Evolutionary conservation across 768 basidiomycete genomes (phyloP).

Genomic region (Termitomyces sp.): DNA sequence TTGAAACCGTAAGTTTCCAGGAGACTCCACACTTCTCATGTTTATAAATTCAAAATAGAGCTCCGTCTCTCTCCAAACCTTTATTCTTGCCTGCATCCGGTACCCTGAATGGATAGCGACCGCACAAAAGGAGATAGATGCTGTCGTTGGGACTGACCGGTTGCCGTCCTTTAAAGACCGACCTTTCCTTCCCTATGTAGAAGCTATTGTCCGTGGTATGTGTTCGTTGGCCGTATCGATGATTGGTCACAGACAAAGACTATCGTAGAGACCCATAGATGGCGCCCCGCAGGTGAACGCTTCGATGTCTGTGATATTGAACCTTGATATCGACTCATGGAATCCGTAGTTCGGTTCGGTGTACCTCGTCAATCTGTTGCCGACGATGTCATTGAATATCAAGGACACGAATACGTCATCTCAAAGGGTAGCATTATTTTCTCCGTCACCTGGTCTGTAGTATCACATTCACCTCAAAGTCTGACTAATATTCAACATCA

Average conservation of each 20-base stretch:
- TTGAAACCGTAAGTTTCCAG: no score
- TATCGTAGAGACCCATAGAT: neutral
- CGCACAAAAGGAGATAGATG: neutral
- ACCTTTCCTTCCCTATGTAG: neutral
- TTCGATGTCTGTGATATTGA: no score
- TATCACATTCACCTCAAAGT: no score
- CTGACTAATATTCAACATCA: neutral
- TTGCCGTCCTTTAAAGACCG: neutral
- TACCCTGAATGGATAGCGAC: neutral
- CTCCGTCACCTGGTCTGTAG: no score
- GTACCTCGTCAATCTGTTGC: neutral
- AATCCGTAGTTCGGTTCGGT: neutral
- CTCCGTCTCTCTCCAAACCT: neutral
- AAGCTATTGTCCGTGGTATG: neutral
- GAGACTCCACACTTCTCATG: no score
- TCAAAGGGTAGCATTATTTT: neutral
- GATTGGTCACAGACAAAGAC: neutral
- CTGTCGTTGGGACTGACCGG: neutral
- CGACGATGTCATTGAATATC: neutral
- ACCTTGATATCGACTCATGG: neutral
- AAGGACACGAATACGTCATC: neutral
- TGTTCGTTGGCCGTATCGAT: neutral
- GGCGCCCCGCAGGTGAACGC: neutral
- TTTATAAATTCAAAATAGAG: no score
- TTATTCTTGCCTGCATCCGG: neutral